Conservation (phyloP, 2,329 filamentous ascomycete genomes). For the Xylaria sp. region DNA sequence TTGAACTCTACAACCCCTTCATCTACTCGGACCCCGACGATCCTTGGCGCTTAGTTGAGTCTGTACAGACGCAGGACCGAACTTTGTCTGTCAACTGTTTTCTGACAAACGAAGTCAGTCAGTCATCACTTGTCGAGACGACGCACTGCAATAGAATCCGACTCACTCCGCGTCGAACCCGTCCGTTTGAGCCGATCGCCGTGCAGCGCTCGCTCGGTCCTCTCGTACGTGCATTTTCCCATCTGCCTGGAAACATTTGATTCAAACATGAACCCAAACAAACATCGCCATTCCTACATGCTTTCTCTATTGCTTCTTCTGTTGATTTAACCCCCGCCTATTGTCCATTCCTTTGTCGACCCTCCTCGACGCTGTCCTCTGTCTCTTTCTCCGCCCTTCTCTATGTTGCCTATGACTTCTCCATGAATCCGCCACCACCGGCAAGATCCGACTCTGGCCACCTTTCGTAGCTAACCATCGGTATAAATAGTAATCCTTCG, state of each 20-base stretch:
- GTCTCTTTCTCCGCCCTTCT: slow-evolving; percentile 23
- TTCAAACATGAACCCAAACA: neutral
- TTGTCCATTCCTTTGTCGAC: neutral
- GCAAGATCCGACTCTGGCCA: slow-evolving; percentile 36
- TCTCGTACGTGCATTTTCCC: slow-evolving; percentile 33
- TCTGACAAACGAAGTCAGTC: neutral
- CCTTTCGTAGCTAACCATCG: slow-evolving; percentile 46
- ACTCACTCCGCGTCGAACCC: neutral
- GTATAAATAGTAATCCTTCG: slow-evolving; percentile 42
- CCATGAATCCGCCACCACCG: neutral
- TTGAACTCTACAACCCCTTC: neutral
- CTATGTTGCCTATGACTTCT: neutral
- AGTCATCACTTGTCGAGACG: neutral
- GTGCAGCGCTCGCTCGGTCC: neutral
- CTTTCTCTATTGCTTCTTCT: neutral
- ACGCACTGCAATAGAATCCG: neutral
- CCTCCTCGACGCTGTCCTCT: neutral
- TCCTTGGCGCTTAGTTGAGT: neutral
- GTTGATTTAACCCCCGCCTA: neutral
- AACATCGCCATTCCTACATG: neutral
- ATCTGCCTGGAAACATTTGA: neutral
- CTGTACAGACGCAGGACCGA: neutral
- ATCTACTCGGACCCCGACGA: neutral
- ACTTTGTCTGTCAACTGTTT: neutral
- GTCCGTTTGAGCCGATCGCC: slow-evolving; percentile 6